Conservation (phyloP, 192 early-diverging fungal genomes). For the Entrophospora sp. region DNA sequence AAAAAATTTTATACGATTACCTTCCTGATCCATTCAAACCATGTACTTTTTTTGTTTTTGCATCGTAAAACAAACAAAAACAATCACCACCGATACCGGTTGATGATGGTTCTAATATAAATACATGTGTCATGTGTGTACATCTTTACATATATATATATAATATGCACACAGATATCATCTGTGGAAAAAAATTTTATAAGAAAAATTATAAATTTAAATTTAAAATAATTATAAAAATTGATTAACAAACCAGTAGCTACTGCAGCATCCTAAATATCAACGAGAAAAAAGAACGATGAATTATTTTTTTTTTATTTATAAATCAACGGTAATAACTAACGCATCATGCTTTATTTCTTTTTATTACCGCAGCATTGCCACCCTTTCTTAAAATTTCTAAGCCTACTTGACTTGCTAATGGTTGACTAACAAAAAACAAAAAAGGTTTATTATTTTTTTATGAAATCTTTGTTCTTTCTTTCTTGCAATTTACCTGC, state of each 20-base stretch:
- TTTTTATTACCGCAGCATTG: constrained; percentile 57
- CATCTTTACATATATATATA: no score
- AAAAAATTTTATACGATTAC: no score
- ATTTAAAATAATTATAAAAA: neutral
- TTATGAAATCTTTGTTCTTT: neutral
- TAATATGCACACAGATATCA: neutral
- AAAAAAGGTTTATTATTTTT: constrained; percentile 2
- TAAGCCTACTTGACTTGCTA: constrained; percentile 60
- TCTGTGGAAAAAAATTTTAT: neutral
- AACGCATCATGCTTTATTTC: neutral
- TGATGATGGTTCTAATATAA: constrained; percentile 57
- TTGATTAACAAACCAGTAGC: constrained; percentile 31
- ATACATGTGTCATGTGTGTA: no score
- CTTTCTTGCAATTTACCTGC: constrained; percentile 21
- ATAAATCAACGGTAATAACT: neutral
- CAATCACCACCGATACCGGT: constrained; percentile 77
- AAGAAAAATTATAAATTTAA: neutral
- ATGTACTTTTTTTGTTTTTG: constrained; percentile 40
- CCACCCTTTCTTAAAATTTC: constrained; percentile 56
- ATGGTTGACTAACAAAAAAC: constrained; percentile 57
- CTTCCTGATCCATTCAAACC: constrained; percentile 59
- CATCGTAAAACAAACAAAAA: constrained; percentile 70
- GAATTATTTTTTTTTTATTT: neutral
- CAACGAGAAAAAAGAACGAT: neutral
- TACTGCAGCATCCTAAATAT: constrained; percentile 50